These are phyloP conservation scores for Penicillium palitans DNA, from an alignment of 2,329 filamentous ascomycete genomes.

Conservation along the genomic window DNA sequence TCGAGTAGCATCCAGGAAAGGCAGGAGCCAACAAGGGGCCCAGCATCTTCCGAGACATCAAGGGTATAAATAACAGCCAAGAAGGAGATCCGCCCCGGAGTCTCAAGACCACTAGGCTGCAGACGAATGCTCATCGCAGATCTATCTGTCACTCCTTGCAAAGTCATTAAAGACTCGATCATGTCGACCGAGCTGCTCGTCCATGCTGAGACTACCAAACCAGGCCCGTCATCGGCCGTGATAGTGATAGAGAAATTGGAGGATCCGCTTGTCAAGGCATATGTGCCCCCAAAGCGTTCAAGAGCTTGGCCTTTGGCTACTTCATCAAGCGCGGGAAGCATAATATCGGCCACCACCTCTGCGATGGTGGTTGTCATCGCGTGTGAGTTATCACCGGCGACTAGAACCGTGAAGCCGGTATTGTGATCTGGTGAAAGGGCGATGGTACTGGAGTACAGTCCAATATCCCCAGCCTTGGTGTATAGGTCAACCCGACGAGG, in stretches of 20 bases:
- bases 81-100: conserved; percentile 18
- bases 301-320: conserved; percentile 26
- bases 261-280: not conserved
- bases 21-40: conserved; percentile 17
- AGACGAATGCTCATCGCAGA: conserved; percentile 21
- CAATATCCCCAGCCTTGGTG: conserved; percentile 30
- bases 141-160: conserved; percentile 8
- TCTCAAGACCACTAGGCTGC: conserved; percentile 27
- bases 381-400: conserved; percentile 19
- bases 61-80: conserved; percentile 18
- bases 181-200: conserved; percentile 23
- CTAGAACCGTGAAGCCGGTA: conserved; percentile 26
- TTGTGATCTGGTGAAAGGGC: conserved; percentile 30
- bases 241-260: conserved; percentile 23
- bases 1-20: conserved; percentile 21
- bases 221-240: conserved; percentile 21
- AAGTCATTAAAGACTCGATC: conserved; percentile 11
- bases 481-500: conserved; percentile 26
- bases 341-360: conserved; percentile 18
- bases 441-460: conserved; percentile 25
- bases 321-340: conserved; percentile 24
- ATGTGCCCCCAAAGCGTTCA: conserved; percentile 21
- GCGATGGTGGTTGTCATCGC: conserved; percentile 7
- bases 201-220: conserved; percentile 23
- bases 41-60: not conserved